Conservation (phyloP, 352 stramenopile genomes). For the Blastocystis sp. region DNA sequence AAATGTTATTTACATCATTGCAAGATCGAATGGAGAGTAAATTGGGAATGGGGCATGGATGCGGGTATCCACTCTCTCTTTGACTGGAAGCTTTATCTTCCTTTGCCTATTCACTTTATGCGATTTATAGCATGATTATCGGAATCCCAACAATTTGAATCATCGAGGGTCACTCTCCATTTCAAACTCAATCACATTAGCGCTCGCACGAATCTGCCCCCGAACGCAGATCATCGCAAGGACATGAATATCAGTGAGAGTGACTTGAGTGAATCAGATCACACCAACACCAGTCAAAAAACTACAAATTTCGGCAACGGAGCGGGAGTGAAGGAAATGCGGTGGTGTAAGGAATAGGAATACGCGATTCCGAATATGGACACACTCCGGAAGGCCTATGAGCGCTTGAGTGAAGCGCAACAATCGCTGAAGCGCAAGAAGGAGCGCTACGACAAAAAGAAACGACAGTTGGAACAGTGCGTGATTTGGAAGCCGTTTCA, state of each 20-base stretch:
- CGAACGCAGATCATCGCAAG: background rate
- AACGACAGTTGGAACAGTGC: slow-evolving; percentile 29
- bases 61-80: too few species aligned
- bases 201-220: too few species aligned
- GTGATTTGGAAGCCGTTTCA: background rate
- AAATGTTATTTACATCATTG: too few species aligned
- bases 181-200: too few species aligned
- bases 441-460: slow-evolving; percentile 62
- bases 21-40: too few species aligned
- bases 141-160: too few species aligned
- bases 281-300: background rate
- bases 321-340: background rate
- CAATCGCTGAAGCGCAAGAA: slow-evolving; percentile 52
- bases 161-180: too few species aligned
- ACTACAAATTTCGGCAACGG: background rate
- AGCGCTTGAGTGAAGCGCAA: background rate
- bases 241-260: slow-evolving; percentile 34
- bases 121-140: too few species aligned
- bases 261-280: slow-evolving; percentile 56
- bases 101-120: too few species aligned
- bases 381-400: background rate
- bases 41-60: too few species aligned
- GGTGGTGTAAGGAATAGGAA: slow-evolving; percentile 25
- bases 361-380: background rate
- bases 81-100: too few species aligned